Conservation (phyloP, 805 yeast species). For the Candida gorgasii region DNA sequence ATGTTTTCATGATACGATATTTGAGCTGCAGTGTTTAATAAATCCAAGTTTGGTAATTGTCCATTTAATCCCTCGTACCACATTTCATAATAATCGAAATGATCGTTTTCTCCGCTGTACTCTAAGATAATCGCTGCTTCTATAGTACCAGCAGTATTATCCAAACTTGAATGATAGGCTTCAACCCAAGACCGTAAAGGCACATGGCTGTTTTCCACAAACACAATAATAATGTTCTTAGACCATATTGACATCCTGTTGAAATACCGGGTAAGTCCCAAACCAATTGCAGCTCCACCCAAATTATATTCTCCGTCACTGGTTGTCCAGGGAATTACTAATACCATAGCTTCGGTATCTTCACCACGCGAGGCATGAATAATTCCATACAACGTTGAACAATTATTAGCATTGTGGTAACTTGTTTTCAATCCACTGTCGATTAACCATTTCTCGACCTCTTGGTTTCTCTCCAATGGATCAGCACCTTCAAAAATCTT, state of each 20-base stretch:
- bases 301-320: conserved; percentile 63
- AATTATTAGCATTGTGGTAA: conserved; percentile 21
- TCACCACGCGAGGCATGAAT: conserved; percentile 94
- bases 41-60: conserved; percentile 90
- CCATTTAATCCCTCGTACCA: conserved; percentile 90
- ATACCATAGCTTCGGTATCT: conserved; percentile 91
- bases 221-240: conserved; percentile 84
- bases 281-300: conserved; percentile 76
- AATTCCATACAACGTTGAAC: conserved; percentile 65
- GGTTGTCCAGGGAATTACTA: conserved; percentile 86
- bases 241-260: conserved; percentile 92
- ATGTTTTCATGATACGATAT: conserved; percentile 77
- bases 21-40: conserved; percentile 77
- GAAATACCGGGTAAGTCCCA: conserved; percentile 78
- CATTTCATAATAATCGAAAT: conserved; percentile 72
- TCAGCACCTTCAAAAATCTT: conserved; percentile 35
- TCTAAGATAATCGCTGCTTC: conserved; percentile 89
- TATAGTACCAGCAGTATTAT: conserved; percentile 88
- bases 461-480: conserved; percentile 41
- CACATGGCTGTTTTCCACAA: conserved; percentile 68
- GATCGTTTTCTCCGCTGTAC: conserved; percentile 65
- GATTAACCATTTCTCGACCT: conserved; percentile 56
- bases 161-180: conserved; percentile 84
- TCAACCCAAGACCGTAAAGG: conserved; percentile 88
- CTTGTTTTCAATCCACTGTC: conserved; percentile 72